A percentile compares a stretch with the other conserved stretches of the same genome.
Conservation (phyloP, 2,329 filamentous ascomycete genomes). For the Plenodomus tracheiphilus region DNA sequence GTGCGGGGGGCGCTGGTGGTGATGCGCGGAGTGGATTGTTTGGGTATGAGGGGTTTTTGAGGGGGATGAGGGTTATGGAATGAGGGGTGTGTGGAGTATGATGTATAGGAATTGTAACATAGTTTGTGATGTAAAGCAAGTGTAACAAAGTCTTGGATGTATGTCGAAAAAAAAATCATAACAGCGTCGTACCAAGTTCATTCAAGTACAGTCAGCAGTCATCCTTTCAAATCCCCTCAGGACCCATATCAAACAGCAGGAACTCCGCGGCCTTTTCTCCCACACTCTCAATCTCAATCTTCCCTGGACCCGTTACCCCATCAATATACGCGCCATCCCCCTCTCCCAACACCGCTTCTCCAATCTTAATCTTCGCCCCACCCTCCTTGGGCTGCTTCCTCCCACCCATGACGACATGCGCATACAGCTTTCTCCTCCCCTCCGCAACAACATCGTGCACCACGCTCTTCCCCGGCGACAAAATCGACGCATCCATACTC, state of each 20-base stretch:
- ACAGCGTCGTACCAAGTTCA: background rate
- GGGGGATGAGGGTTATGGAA: background rate
- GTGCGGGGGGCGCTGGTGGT: background rate
- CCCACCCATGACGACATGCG: conserved; percentile 75
- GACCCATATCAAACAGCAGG: conserved; percentile 55
- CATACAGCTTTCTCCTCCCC: conserved; percentile 70
- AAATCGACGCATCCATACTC: conserved; percentile 77
- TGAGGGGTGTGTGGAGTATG: background rate
- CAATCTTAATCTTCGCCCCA: conserved; percentile 69
- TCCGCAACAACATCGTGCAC: conserved; percentile 72
- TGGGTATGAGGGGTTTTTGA: background rate
- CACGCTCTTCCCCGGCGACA: conserved; percentile 67
- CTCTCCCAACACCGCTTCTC: conserved; percentile 70
- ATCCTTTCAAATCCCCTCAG: conserved; percentile 20
- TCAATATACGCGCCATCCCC: conserved; percentile 82
- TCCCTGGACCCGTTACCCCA: conserved; percentile 45
- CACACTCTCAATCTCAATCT: conserved; percentile 52
- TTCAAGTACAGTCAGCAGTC: background rate
- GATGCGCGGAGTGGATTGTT: background rate
- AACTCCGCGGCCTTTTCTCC: conserved; percentile 54
- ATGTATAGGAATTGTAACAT: background rate
- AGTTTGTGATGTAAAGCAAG: background rate
- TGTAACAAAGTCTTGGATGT: background rate
- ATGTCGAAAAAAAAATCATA: too few species aligned
- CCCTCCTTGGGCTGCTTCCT: conserved; percentile 63